Percentiles rank a stretch among this genome's conserved stretches.
Conservation (phyloP, 1,284 basidiomycete genomes). For the Ceratobasidium papillatum region DNA sequence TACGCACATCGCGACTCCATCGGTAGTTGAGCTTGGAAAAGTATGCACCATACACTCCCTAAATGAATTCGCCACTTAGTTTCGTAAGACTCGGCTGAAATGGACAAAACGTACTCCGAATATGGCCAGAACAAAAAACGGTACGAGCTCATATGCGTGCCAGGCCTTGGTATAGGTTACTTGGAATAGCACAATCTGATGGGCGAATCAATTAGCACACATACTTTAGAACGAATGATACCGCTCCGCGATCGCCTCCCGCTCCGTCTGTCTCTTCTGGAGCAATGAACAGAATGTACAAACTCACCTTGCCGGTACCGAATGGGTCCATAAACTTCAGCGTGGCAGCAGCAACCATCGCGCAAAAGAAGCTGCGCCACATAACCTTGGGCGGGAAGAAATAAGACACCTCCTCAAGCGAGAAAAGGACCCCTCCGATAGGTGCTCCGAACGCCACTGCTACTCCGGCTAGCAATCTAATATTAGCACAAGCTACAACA, state of each 20-base stretch:
- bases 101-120: conserved; percentile 69
- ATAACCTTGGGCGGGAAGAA: conserved; percentile 95
- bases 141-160: conserved; percentile 84
- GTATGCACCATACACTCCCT: conserved; percentile 93
- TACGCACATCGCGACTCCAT: conserved; percentile 86
- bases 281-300: not conserved
- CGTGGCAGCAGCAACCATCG: conserved; percentile 91
- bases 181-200: conserved; percentile 73
- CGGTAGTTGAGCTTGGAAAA: conserved; percentile 92
- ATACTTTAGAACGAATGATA: too few species aligned
- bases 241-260: too few species aligned
- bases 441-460: conserved; percentile 92
- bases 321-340: conserved; percentile 93
- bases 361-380: conserved; percentile 96
- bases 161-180: conserved; percentile 93
- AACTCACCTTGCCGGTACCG: conserved; percentile 60
- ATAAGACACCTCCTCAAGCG: conserved; percentile 92
- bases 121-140: conserved; percentile 86
- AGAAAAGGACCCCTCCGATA: conserved; percentile 92
- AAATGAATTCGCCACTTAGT: conserved; percentile 2
- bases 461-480: conserved; percentile 68
- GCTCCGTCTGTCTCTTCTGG: too few species aligned
- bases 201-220: not conserved
- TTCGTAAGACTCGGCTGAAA: not conserved
- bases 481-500: conserved; percentile 48